Conservation (phyloP, 345 rosid genomes). For the Sonneratia caseolaris region DNA sequence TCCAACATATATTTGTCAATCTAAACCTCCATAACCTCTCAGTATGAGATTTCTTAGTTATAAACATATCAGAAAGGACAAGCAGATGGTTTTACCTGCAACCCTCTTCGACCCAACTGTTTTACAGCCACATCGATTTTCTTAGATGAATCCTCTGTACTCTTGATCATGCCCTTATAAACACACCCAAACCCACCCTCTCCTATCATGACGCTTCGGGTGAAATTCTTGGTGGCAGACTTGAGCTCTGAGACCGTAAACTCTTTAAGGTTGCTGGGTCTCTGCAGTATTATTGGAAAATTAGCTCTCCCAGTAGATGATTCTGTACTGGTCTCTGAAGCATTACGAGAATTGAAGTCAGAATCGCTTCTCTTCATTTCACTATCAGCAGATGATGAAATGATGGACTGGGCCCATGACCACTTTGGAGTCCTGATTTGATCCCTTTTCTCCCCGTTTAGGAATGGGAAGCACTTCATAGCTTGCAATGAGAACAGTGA, state of each 20-base stretch:
- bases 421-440: conserved; percentile 33
- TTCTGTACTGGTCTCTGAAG: conserved; percentile 41
- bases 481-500: conserved; percentile 12
- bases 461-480: conserved; percentile 75
- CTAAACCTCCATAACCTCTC: not conserved
- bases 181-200: conserved; percentile 97
- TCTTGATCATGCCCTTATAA: conserved; percentile 49
- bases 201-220: conserved; percentile 70
- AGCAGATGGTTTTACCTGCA: conserved; percentile 43
- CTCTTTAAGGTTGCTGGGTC: conserved; percentile 54
- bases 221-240: conserved; percentile 77
- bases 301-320: conserved; percentile 51
- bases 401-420: conserved; percentile 19
- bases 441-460: conserved; percentile 43
- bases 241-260: conserved; percentile 73
- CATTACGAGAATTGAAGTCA: conserved; percentile 52
- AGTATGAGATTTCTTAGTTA: not conserved
- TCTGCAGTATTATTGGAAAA: conserved; percentile 34
- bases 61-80: not conserved
- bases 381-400: conserved; percentile 30
- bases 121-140: conserved; percentile 82
- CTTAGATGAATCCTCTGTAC: conserved; percentile 36
- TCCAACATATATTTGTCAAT: too few relatives aligned
- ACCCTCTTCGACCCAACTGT: conserved; percentile 72
- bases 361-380: conserved; percentile 45